These are phyloP conservation scores for Phytopythium aichiense DNA, from an alignment of 352 stramenopile species.

Conservation along the genomic window DNA sequence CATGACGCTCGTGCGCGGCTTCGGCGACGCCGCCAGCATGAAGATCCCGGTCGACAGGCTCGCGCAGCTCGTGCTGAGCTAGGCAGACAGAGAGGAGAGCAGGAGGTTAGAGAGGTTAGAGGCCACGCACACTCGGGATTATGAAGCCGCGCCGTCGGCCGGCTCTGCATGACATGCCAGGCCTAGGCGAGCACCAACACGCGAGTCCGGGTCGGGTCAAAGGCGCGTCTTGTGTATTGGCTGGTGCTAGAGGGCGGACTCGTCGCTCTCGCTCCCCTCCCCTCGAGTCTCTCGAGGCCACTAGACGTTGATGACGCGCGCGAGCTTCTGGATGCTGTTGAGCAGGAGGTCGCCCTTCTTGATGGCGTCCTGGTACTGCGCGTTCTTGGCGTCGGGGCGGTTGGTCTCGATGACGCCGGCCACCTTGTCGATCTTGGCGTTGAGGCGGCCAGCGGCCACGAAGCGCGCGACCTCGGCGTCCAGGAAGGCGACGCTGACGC, in stretches of 20 bases:
- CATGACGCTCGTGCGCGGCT: constrained; percentile 63
- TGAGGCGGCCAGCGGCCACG: constrained; percentile 95
- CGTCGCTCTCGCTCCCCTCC: not conserved
- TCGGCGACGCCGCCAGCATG: constrained; percentile 58
- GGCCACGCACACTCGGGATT: not conserved
- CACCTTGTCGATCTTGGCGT: constrained; percentile 99
- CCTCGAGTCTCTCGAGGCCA: not conserved
- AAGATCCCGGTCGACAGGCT: constrained; percentile 50
- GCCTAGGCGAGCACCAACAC: not conserved
- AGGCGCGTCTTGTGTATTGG: not conserved
- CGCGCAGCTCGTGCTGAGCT: constrained; percentile 30
- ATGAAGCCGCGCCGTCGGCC: not conserved
- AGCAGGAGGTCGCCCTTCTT: constrained; percentile 98
- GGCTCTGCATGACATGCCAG: not conserved
- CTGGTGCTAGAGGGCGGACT: not conserved
- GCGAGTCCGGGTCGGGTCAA: not conserved
- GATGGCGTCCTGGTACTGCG: constrained; percentile 98
- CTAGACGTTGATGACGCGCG: constrained; percentile 95
- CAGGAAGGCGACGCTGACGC: constrained; percentile 92
- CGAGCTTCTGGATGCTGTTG: constrained; percentile 98
- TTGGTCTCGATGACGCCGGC: constrained; percentile 98
- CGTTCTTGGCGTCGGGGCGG: constrained; percentile 97
- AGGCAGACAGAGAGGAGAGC: not conserved
- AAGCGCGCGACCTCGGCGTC: constrained; percentile 97
- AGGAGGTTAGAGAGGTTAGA: not conserved